A percentile compares a stretch with the other conserved stretches of the same genome.
These are phyloP conservation scores for Aspergillus quadricinctus DNA, from an alignment of 2,329 filamentous ascomycete genomes.

Conservation along the genomic window DNA sequence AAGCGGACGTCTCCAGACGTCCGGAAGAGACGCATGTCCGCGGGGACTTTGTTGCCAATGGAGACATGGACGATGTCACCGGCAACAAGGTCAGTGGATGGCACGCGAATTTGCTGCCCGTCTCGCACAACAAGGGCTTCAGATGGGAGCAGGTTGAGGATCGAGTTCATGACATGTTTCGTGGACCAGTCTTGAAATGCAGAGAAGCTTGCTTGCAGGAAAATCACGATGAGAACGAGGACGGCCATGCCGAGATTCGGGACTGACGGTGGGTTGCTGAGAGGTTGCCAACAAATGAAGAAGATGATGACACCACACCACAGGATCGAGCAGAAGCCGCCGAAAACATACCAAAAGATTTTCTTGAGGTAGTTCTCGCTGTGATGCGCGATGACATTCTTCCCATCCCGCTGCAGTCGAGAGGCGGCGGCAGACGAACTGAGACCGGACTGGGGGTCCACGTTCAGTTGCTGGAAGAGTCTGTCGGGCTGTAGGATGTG, in stretches of 20 bases:
- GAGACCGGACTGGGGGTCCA: slow-evolving; percentile 56
- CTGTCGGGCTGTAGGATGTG: slow-evolving; percentile 57
- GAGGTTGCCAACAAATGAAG: slow-evolving; percentile 71
- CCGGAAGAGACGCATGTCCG: slow-evolving; percentile 67
- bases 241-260: slow-evolving; percentile 71
- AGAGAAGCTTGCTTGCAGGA: slow-evolving; percentile 65
- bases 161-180: slow-evolving; percentile 72
- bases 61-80: slow-evolving; percentile 68
- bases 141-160: slow-evolving; percentile 71
- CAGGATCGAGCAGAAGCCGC: slow-evolving; percentile 72
- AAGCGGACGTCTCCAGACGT: slow-evolving; percentile 68
- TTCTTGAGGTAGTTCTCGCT: slow-evolving; percentile 58
- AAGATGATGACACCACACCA: slow-evolving; percentile 67
- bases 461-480: slow-evolving; percentile 57
- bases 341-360: slow-evolving; percentile 68
- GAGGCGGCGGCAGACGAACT: slow-evolving; percentile 54
- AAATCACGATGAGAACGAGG: slow-evolving; percentile 67
- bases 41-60: slow-evolving; percentile 69
- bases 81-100: slow-evolving; percentile 63
- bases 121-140: slow-evolving; percentile 65
- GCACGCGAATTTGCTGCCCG: slow-evolving; percentile 48
- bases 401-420: slow-evolving; percentile 59
- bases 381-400: slow-evolving; percentile 63
- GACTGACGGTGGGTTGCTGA: slow-evolving; percentile 64
- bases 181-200: slow-evolving; percentile 73